These are phyloP conservation scores for Vigna unguiculata DNA, from an alignment of 306 rosid species.

Conservation along the genomic window DNA sequence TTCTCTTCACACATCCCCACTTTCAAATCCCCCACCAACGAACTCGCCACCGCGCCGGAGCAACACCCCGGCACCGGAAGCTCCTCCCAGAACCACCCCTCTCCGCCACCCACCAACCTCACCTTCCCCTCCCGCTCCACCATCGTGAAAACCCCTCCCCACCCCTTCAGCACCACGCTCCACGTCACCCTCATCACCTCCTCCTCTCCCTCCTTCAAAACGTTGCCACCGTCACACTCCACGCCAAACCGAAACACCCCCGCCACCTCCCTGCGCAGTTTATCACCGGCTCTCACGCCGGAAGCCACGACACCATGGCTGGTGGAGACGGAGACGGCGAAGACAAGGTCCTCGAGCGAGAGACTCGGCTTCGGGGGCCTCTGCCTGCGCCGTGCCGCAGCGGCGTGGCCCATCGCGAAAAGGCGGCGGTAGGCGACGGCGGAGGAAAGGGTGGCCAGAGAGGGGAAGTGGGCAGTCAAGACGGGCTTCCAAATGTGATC, in stretches of 20 bases:
- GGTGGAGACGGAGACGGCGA: constrained; percentile 47
- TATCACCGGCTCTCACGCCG: not conserved
- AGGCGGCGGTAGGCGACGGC: constrained; percentile 49
- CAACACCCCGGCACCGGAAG: constrained; percentile 66
- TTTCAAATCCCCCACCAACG: constrained; percentile 66
- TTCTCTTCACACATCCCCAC: constrained; percentile 38
- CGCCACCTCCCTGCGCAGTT: constrained; percentile 26
- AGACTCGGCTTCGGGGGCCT: constrained; percentile 48
- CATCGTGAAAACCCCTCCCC: constrained; percentile 68
- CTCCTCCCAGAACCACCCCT: constrained; percentile 71
- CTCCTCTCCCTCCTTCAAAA: constrained; percentile 27
- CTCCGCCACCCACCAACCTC: constrained; percentile 36
- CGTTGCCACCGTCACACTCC: not conserved
- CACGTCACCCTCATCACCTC: constrained; percentile 67
- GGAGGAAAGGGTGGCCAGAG: constrained; percentile 48
- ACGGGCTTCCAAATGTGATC: constrained; percentile 70
- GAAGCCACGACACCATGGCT: not conserved
- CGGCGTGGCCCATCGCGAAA: constrained; percentile 49
- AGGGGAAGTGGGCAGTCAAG: constrained; percentile 55
- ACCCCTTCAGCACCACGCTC: constrained; percentile 68
- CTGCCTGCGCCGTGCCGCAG: constrained; percentile 46
- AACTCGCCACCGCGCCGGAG: constrained; percentile 49
- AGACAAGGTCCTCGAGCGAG: constrained; percentile 53
- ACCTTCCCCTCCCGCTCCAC: constrained; percentile 61
- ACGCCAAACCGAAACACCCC: constrained; percentile 58